Percentiles rank a stretch among this genome's conserved stretches.
Evolutionary conservation across 768 basidiomycete species (phyloP).

Genomic region (Hemileccinum impolitum): DNA sequence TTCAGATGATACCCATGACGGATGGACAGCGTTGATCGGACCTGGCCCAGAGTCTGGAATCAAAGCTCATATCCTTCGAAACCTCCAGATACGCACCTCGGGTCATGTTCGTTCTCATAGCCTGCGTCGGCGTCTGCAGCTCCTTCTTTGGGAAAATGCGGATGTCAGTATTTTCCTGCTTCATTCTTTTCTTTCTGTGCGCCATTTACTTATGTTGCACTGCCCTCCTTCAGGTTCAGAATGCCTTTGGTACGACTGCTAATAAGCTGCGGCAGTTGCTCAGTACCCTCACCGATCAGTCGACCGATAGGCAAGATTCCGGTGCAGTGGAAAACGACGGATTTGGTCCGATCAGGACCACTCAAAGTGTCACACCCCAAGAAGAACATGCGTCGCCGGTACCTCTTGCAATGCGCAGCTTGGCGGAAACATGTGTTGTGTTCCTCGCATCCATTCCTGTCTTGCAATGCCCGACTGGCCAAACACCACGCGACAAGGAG

Average conservation of each 20-base stretch:
- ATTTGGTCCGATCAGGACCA: conserved; percentile 51
- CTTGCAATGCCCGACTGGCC: conserved; percentile 55
- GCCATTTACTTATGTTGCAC: neutral
- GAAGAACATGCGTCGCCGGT: conserved; percentile 29
- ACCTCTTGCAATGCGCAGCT: conserved; percentile 29
- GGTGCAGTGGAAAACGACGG: conserved; percentile 50
- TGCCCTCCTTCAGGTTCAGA: conserved; percentile 47
- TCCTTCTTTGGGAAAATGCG: conserved; percentile 59
- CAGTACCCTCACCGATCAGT: conserved; percentile 28
- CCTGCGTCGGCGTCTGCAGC: conserved; percentile 44
- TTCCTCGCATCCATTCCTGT: conserved; percentile 63
- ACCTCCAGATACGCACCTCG: conserved; percentile 23
- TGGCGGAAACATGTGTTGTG: conserved; percentile 51
- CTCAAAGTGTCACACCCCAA: conserved; percentile 29
- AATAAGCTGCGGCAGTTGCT: conserved; percentile 42
- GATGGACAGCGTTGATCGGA: conserved; percentile 47
- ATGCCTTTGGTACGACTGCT: conserved; percentile 34
- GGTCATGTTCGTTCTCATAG: conserved; percentile 5
- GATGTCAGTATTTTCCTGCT: conserved; percentile 50
- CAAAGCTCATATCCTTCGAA: conserved; percentile 47
- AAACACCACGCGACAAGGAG: conserved; percentile 60
- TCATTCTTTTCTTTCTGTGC: neutral
- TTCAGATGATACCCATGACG: conserved; percentile 21
- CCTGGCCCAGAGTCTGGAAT: conserved; percentile 58
- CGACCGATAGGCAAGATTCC: conserved; percentile 13